Evolutionary conservation across 768 basidiomycete species (phyloP), one percentile per base, ranked within the genome.

Genomic region (Fomitopsis pulvina): DNA sequence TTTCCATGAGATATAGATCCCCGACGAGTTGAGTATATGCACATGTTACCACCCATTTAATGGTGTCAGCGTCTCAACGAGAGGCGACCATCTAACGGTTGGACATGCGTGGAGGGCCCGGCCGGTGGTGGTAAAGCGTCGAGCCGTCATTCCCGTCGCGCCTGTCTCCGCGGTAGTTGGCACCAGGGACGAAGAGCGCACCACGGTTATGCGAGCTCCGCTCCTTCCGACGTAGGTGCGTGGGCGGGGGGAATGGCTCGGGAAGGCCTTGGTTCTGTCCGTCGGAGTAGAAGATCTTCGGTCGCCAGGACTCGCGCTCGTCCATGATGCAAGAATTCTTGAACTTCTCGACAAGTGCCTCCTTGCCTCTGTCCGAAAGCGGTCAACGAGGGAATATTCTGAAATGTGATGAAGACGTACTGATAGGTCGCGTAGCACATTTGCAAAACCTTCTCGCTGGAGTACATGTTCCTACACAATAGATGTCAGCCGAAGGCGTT

Each of bases 341-440:
- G 76, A 94, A 94, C 66, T 93, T 92, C 63, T 90, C 88, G 43
- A 94, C 82, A 32, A 92, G 78, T 1, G 90, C 85, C 66, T 91
- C 88, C 63, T 94, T 94, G 42, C 92, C 92, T 71, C 87, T 87
- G 58, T 22, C 14, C 8, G 8, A 30, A 30, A n/a, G n/a, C n/a
- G 29, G 29, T 30, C 7, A 30, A 14, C 29, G 29, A 30, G 6
- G 6, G n/a, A 9, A 24, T 7, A 7, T 7, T 8, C 8, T 30
- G 29, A 14, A 30, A 30, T 8, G 7, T 14, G 44, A 47, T 29
- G 1, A 14, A 20, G 27, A 75, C 87, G 47, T 54, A 91, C 90
- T 93, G 91, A 60, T 89, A 92, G 57, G 90, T 92, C 2, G 92
- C 92, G 62, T 92, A 94, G 57, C 85, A 87, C 85, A 92, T 90